These are phyloP conservation scores for Marasmius sp. DNA, from an alignment of 1,284 basidiomycete species.

Conservation along the genomic window DNA sequence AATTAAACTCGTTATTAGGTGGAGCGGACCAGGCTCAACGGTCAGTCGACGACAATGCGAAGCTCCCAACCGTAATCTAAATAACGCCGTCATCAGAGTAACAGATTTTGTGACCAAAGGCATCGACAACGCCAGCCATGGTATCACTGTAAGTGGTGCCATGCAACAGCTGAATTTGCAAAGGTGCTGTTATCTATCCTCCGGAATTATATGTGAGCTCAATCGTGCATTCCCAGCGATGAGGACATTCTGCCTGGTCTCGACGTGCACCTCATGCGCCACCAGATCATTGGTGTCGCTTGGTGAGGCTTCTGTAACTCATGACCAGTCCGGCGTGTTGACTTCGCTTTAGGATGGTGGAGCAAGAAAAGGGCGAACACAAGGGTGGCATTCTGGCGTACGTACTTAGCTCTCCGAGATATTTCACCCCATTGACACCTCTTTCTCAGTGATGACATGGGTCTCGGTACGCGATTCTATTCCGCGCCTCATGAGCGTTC, in stretches of 20 bases:
- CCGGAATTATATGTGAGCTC: neutral
- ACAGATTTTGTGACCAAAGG: constrained; percentile 58
- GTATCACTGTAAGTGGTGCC: constrained; percentile 47
- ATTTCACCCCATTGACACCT: constrained; percentile 10
- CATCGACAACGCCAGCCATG: constrained; percentile 55
- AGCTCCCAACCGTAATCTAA: neutral
- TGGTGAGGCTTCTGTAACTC: constrained; percentile 43
- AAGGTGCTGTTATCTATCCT: constrained; percentile 31
- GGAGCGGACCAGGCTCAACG: constrained; percentile 45
- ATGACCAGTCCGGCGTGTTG: constrained; percentile 11
- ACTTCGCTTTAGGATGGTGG: constrained; percentile 51
- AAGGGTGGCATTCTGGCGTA: constrained; percentile 78
- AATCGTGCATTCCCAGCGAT: constrained; percentile 32
- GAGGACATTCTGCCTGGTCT: constrained; percentile 59
- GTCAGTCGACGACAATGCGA: constrained; percentile 21
- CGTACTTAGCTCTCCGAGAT: constrained; percentile 20
- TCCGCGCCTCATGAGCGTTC: neutral
- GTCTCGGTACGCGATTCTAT: constrained; percentile 50
- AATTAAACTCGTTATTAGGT: neutral
- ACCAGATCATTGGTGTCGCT: constrained; percentile 72
- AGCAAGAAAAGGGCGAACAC: constrained; percentile 49
- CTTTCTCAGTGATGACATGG: constrained; percentile 80
- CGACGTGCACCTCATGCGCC: constrained; percentile 64
- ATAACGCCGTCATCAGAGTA: constrained; percentile 34
- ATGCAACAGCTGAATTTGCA: constrained; percentile 50